Base-by-base conservation (phyloP, 2,329 filamentous ascomycete species). In the Neonectria coccinea region DNA sequence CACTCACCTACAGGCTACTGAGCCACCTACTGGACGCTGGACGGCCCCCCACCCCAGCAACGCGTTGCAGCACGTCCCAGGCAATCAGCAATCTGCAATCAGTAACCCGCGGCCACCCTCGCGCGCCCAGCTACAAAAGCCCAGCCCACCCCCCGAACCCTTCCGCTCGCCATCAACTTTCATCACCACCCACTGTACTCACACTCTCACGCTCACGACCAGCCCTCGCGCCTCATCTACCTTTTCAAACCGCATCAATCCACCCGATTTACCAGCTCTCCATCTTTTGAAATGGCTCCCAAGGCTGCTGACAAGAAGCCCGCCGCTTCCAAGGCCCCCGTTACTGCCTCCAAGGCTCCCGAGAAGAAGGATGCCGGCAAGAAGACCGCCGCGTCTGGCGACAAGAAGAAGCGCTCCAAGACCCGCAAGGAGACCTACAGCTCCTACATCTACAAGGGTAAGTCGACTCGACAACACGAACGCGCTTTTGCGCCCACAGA, bases 341-440 rank as follows among this genome's bases (percentile, higher is more conserved):
- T 85, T 57, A 87, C 92, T 79, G 87, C 87, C 73, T 86, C 85
- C 76, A 89, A 89, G 85, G 86, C 86, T 70, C 86, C 86, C 63
- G 94, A 97, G 90, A 97, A 97, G 92, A 97, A 98, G 91, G 95
- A 98, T 86, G 96, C 95, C 72, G 96, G 95, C 88, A 99, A 99
- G 93, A 99, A 98, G 92, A 98, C 96, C 54, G 93, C 95, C 66
- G 90, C 94, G 68, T 90, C 93, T 80, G 96, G 96, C 72, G 96
- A 98, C 77, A 98, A 98, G 94, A 99, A 99, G 93, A 99, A 98
- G 94, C 93, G 96, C 80, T 97, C 94, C 87, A 99, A 99, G 94
- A 93, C 94, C 74, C 91, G 96, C 86, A 98, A 98, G 92, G 96
- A 99, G 89, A 99, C 96, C n/a, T 99, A 99, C 88, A 97, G 92